Evolutionary conservation across 352 stramenopile species (phyloP), one percentile per base, ranked within the genome.

Genomic region (Blastocystis sp.): DNA sequence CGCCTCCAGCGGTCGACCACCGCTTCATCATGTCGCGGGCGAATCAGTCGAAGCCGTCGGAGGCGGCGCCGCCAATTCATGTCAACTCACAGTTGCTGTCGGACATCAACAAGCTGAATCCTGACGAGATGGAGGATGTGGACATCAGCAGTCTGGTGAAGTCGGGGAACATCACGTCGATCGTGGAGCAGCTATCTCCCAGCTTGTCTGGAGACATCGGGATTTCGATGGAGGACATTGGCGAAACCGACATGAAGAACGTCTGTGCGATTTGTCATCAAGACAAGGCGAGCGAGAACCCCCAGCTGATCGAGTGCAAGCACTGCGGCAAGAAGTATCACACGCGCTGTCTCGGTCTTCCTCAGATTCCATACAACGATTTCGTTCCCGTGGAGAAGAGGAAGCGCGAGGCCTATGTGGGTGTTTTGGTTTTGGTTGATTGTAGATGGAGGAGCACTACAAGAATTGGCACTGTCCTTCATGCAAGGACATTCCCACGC

Each of bases 271-370:
- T 81, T 40, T 81, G 69, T 65, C 18, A 36, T 3, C 69, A 81
- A 61, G 44, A 81, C 32, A 81, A 81, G 27, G 40, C 69, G 24
- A 81, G 27, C 46, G 69, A 81, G 34, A 51, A 40, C 24, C 27
- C 61, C 42, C 69, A 81, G 27, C 36, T 81, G 11, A 48, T 81
- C 32, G 48, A 81, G 48, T 81, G 69, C 27, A 49, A 40, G 27
- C 69, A 49, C 24, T 81, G 69, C 40, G 42, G 40, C n/a, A 81
- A 81, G 24, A 81, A 81, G 27, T 81, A 64, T 42, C 69, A 81
- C 48, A 81, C 69, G 4, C 32, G 40, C 24, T 81, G 69, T 64
- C 48, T 81, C 18, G 27, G 36, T 9, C 48, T 81, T 11, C 46
- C 69, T 24, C 46, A 27, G 1, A 81, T 81, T 65, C 69, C 69